Base-by-base conservation (phyloP, 108 stramenopile species). In the Cyclotella kingstonii region DNA sequence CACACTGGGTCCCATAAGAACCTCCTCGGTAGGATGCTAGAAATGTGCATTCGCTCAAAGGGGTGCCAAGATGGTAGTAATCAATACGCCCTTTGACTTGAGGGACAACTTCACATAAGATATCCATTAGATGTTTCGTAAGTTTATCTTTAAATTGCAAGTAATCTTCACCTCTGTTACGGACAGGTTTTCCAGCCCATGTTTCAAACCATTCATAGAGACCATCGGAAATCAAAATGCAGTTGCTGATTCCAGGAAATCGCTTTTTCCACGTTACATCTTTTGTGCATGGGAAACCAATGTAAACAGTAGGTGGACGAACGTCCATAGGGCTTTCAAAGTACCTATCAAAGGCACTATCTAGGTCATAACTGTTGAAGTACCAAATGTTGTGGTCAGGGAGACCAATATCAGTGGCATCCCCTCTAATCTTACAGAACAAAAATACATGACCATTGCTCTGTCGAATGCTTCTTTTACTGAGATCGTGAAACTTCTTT, bases 251-350 rank as follows among this genome's bases (percentile, higher is more conserved):
- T 11, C 63, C 69, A 21, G 74, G 74, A 43, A 76, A 76, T 47
- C 74, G 26, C 54, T 76, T 76, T 40, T 70, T 76, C 74, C 74
- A 76, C 14, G 68, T 70, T 8, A 23, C 25, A 52, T 76, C 74
- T 30, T 76, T 72, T 5, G 70, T 62, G 39, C 69, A 80, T 0
- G 84, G 84, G 47, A 84, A 84, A 10, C 84, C 84, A 54, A 85
- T 80, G 47, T 84, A 85, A n/a, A 81, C 80, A 1, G 84, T 85
- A 0, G 84, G 84, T 12, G 84, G 84, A 8, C 84, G 80, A 14
- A 63, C 53, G n/a, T 68, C 45, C 11, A 63, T 76, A 10, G 74
- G 74, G 28, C 53, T 35, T 0, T 30, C 39, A n/a, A 70, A 76
- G 29, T 76, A 67, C 6, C 39, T 21, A 35, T 76, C 74, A 26